phyloP scores from a whole-genome alignment of 169 alveolate genomes.

The Neospora caninum region DNA sequence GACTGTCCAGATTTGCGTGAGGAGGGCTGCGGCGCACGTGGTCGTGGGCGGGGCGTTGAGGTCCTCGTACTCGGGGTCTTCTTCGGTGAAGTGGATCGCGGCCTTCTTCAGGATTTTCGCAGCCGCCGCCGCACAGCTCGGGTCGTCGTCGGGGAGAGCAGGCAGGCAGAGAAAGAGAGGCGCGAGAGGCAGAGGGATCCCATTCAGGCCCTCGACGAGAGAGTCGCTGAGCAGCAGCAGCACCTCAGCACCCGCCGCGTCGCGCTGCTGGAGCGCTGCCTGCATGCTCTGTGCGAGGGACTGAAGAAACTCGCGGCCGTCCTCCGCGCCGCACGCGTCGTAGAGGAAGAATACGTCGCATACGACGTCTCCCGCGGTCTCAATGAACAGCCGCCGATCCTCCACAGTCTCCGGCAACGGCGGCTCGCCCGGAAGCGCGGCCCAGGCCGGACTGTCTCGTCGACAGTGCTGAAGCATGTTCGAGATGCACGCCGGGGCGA shows the following conservation, averaged over 20 bases:
- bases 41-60: constrained; percentile 9
- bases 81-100: constrained; percentile 58
- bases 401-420: neutral
- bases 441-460: constrained; percentile 40
- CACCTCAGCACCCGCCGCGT: constrained; percentile 8
- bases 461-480: constrained; percentile 59
- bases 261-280: constrained; percentile 25
- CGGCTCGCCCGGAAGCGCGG: neutral
- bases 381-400: constrained; percentile 34
- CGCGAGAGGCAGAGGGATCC: constrained; percentile 57
- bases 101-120: constrained; percentile 47
- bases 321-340: constrained; percentile 59
- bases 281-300: constrained; percentile 31
- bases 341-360: constrained; percentile 34
- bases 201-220: constrained; percentile 39
- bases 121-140: constrained; percentile 28
- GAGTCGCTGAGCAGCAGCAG: constrained; percentile 53
- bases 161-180: constrained; percentile 45
- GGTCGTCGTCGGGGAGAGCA: constrained; percentile 31
- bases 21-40: constrained; percentile 40
- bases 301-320: constrained; percentile 34
- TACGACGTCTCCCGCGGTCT: constrained; percentile 49
- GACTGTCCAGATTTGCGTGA: constrained; percentile 35
- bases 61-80: constrained; percentile 45
- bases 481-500: constrained; percentile 46